Percentiles rank a stretch among this genome's conserved stretches.
Evolutionary conservation across 2,329 filamentous ascomycete genomes (phyloP).

Genomic region (Neonectria faginata): DNA sequence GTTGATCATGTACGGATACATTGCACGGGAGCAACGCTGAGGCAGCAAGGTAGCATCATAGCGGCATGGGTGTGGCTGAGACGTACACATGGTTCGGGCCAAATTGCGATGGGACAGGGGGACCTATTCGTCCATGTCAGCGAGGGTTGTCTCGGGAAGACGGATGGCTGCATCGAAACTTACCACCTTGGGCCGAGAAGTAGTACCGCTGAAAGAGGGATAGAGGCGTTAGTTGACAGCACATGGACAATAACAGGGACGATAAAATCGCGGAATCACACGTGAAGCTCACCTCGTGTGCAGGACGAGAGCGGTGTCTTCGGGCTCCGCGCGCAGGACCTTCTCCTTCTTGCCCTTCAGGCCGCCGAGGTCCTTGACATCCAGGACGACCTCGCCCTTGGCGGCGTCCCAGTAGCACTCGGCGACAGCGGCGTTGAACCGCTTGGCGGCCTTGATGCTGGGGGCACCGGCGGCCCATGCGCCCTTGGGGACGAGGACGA

Average conservation of each 20-base stretch:
- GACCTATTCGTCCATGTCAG: conserved; percentile 58
- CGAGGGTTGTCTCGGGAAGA: conserved; percentile 20
- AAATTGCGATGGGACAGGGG: conserved; percentile 86
- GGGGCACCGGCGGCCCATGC: conserved; percentile 74
- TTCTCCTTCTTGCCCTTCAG: conserved; percentile 61
- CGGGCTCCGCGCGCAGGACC: conserved; percentile 67
- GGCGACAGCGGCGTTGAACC: conserved; percentile 85
- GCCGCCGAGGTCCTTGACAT: conserved; percentile 81
- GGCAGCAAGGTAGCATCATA: conserved; percentile 20
- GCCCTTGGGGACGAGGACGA: conserved; percentile 81
- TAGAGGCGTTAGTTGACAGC: conserved; percentile 39
- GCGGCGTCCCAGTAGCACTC: conserved; percentile 83
- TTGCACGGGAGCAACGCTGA: neutral
- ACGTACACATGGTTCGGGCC: conserved; percentile 78
- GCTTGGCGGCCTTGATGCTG: conserved; percentile 80
- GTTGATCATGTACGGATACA: neutral
- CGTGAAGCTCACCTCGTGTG: conserved; percentile 70
- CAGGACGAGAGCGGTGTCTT: conserved; percentile 83
- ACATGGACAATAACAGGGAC: neutral
- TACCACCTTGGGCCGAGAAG: conserved; percentile 85
- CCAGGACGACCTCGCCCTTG: conserved; percentile 75
- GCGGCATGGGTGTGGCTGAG: conserved; percentile 40
- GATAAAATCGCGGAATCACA: neutral
- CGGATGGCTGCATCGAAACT: conserved; percentile 44
- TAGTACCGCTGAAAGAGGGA: conserved; percentile 74